phyloP scores from a whole-genome alignment of 1,139 yeast genomes.

The Pichia sp. region DNA sequence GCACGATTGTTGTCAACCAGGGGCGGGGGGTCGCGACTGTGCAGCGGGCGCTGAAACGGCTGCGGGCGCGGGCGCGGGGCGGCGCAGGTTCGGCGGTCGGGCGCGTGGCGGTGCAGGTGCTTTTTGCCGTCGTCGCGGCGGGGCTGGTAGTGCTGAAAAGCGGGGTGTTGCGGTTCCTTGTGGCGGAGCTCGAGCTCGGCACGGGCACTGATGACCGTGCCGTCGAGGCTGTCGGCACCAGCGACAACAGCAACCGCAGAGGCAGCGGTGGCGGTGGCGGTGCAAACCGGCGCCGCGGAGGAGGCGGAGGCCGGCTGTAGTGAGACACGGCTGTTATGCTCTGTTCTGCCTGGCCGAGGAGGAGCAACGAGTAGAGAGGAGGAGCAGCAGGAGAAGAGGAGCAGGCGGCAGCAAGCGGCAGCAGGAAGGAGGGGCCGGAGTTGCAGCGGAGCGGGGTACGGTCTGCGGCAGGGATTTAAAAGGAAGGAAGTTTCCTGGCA shows the following conservation, averaged over 20 bases:
- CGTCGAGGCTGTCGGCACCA: too few relatives aligned
- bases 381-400: too few relatives aligned
- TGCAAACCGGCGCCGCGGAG: neutral
- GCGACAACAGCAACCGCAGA: too few relatives aligned
- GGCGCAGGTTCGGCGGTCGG: neutral
- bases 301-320: neutral
- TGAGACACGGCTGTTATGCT: neutral
- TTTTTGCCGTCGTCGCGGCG: neutral
- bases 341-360: neutral
- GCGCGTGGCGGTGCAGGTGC: conserved; percentile 9
- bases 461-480: neutral
- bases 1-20: conserved; percentile 1
- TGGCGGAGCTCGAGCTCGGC: neutral
- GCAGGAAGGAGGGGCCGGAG: neutral
- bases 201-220: too few relatives aligned
- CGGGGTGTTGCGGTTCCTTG: neutral
- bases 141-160: neutral
- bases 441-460: neutral
- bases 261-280: neutral
- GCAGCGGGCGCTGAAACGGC: conserved; percentile 3
- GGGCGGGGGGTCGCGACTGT: conserved; percentile 1
- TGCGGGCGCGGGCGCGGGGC: conserved; percentile 1
- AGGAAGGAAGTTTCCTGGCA: neutral
- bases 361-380: neutral
- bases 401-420: too few relatives aligned